These are phyloP conservation scores for Aspergillus sp. DNA, from an alignment of 2,329 filamentous ascomycete species.

Conservation along the genomic window DNA sequence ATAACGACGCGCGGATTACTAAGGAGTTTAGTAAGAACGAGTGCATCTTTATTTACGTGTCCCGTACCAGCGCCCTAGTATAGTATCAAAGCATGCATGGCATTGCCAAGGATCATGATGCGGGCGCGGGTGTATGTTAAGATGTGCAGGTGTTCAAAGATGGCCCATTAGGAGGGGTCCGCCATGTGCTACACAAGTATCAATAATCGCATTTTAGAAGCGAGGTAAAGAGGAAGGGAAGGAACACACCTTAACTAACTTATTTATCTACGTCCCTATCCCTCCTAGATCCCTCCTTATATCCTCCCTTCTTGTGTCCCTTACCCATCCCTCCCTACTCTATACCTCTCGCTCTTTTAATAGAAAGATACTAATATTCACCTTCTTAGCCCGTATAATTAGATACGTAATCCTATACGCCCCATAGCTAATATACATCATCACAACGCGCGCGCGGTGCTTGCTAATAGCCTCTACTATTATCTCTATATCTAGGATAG, in stretches of 20 bases:
- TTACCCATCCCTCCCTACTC: slow-evolving; percentile 37
- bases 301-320: slow-evolving; percentile 33
- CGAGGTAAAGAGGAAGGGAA: no score
- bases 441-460: slow-evolving; percentile 35
- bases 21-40: slow-evolving; percentile 51
- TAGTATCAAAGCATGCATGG: slow-evolving; percentile 44
- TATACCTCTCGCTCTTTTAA: slow-evolving; percentile 29
- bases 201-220: no score
- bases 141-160: slow-evolving; percentile 40
- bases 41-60: slow-evolving; percentile 44
- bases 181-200: slow-evolving; percentile 32
- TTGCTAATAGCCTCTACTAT: slow-evolving; percentile 40
- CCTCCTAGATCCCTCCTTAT: slow-evolving; percentile 32
- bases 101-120: slow-evolving; percentile 42
- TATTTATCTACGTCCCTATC: slow-evolving; percentile 35
- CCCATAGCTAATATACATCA: slow-evolving; percentile 36
- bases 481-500: slow-evolving; percentile 37
- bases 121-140: slow-evolving; percentile 35
- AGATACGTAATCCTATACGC: slow-evolving; percentile 41
- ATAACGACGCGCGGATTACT: slow-evolving; percentile 40
- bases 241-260: slow-evolving; percentile 32
- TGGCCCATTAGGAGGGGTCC: slow-evolving; percentile 41
- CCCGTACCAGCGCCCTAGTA: slow-evolving; percentile 46
- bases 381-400: slow-evolving; percentile 37
- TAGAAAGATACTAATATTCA: slow-evolving; percentile 38